Conservation (phyloP, 768 basidiomycete species). For the Jaapia argillacea region DNA sequence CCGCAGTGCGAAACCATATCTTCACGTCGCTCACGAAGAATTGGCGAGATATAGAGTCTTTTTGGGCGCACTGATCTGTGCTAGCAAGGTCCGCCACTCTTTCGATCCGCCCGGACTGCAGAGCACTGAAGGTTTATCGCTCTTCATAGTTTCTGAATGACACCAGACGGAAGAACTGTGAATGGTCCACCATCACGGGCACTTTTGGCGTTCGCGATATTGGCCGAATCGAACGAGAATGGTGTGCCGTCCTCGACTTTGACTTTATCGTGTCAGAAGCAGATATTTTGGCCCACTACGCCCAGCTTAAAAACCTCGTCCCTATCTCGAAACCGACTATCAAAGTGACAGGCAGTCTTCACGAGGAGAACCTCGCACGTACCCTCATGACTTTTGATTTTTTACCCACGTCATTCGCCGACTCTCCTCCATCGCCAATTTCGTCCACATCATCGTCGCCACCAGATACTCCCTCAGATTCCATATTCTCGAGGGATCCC, state of each 20-base stretch:
- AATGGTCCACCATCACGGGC: constrained; percentile 82
- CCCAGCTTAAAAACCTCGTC: constrained; percentile 21
- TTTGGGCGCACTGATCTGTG: constrained; percentile 80
- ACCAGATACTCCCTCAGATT: no score
- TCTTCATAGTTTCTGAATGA: constrained; percentile 66
- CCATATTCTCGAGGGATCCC: no score
- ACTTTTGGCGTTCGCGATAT: constrained; percentile 77
- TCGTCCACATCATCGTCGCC: no score
- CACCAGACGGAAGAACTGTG: constrained; percentile 81
- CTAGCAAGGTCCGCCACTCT: constrained; percentile 62
- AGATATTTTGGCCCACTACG: constrained; percentile 44
- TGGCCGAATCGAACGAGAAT: constrained; percentile 75
- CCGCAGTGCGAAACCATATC: constrained; percentile 63
- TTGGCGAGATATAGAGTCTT: constrained; percentile 89
- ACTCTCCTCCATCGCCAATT: no score
- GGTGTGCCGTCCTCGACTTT: constrained; percentile 71
- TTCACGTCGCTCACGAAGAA: constrained; percentile 73
- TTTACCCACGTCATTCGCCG: no score
- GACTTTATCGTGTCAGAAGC: constrained; percentile 56
- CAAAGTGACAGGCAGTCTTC: no score
- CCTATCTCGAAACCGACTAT: constrained; percentile 17
- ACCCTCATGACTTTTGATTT: no score
- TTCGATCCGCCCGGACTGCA: constrained; percentile 10
- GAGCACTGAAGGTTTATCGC: background rate
- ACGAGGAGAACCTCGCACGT: no score